Evolutionary conservation across 2,329 filamentous ascomycete genomes (phyloP).

Genomic region (Calonectria leucothoes): DNA sequence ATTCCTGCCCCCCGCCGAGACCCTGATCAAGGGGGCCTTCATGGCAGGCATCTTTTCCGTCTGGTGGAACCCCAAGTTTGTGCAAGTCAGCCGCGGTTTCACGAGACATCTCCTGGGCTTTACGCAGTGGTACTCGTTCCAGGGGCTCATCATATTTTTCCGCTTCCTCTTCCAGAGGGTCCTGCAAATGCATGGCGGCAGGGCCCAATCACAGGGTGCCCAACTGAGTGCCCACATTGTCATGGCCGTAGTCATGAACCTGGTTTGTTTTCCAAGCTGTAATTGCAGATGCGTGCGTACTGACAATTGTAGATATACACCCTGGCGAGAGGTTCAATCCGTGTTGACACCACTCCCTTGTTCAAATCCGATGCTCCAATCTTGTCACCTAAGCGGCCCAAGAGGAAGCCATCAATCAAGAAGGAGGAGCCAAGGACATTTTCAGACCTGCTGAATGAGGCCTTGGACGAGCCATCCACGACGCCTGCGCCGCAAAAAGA

Average conservation of each 20-base stretch:
- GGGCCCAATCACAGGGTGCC: constrained; percentile 51
- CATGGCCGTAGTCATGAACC: constrained; percentile 62
- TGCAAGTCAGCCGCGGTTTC: constrained; percentile 69
- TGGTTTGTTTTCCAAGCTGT: constrained; percentile 56
- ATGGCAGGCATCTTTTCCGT: constrained; percentile 61
- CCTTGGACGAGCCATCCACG: constrained; percentile 41
- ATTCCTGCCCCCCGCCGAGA: constrained; percentile 54
- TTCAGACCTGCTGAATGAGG: constrained; percentile 53
- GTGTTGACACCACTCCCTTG: constrained; percentile 67
- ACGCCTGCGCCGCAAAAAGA: constrained; percentile 24
- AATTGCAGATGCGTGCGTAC: constrained; percentile 23
- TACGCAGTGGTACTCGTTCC: constrained; percentile 74
- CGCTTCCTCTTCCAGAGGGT: constrained; percentile 63
- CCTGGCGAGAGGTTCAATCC: constrained; percentile 59
- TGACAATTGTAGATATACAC: constrained; percentile 55
- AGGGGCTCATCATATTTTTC: constrained; percentile 67
- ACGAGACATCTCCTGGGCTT: constrained; percentile 70
- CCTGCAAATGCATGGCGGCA: constrained; percentile 52
- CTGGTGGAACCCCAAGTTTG: constrained; percentile 78
- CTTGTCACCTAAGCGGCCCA: constrained; percentile 38
- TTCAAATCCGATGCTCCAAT: constrained; percentile 51
- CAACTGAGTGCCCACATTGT: constrained; percentile 66
- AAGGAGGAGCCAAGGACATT: constrained; percentile 54
- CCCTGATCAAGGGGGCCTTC: constrained; percentile 60
- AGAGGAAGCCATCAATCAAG: constrained; percentile 29